phyloP scores from a whole-genome alignment of 768 basidiomycete species.

The Kwoniella newhampshirensis region DNA sequence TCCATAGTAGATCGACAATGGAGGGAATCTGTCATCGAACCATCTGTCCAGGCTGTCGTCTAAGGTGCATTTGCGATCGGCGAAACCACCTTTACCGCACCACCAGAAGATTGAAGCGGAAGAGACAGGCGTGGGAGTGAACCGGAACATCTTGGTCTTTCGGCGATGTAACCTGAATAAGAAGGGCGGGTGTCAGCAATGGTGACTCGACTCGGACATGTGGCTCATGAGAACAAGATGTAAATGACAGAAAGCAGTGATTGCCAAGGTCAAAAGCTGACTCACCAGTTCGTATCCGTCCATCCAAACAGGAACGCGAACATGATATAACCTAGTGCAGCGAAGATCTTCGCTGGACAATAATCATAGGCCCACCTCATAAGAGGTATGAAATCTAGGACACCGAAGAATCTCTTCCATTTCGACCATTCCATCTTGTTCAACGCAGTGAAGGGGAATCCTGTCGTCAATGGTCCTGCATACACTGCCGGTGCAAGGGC shows the following conservation, averaged over 20 bases:
- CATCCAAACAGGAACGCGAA: slow-evolving; percentile 58
- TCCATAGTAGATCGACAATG: slow-evolving; percentile 56
- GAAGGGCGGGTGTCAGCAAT: background rate
- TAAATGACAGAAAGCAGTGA: background rate
- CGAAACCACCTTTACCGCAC: slow-evolving; percentile 58
- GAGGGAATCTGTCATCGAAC: slow-evolving; percentile 59
- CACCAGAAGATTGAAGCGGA: slow-evolving; percentile 57
- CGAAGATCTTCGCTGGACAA: slow-evolving; percentile 56
- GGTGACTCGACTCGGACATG: too few relatives aligned
- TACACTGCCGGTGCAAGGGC: slow-evolving; percentile 60
- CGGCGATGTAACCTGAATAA: slow-evolving; percentile 54
- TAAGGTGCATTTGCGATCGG: slow-evolving; percentile 55
- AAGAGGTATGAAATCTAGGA: slow-evolving; percentile 59
- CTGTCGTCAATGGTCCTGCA: slow-evolving; percentile 58
- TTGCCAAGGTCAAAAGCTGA: background rate
- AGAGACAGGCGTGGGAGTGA: slow-evolving; percentile 59
- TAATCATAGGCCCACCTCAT: slow-evolving; percentile 59
- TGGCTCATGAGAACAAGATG: background rate
- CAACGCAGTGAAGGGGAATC: slow-evolving; percentile 58
- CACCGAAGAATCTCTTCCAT: slow-evolving; percentile 58
- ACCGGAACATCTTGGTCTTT: slow-evolving; percentile 60
- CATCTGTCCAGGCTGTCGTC: slow-evolving; percentile 55
- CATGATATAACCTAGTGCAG: slow-evolving; percentile 53
- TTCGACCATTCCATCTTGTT: slow-evolving; percentile 57
- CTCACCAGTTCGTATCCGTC: slow-evolving; percentile 59